A percentile compares a stretch with the other conserved stretches of the same genome.
These are phyloP conservation scores for Yamadazyma blattariae DNA, from an alignment of 1,139 yeast genomes.

Conservation along the genomic window DNA sequence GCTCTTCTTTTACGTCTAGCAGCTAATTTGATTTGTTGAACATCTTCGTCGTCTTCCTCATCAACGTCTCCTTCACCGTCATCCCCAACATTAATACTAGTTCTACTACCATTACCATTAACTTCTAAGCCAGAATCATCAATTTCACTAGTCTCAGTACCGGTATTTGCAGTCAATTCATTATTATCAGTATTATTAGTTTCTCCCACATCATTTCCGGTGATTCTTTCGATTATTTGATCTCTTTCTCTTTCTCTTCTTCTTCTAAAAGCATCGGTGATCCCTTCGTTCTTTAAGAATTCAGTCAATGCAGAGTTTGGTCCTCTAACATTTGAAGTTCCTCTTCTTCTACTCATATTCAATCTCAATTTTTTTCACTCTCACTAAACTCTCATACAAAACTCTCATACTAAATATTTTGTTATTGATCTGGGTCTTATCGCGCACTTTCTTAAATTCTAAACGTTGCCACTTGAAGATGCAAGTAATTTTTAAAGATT, in stretches of 20 bases:
- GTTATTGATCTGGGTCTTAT: not conserved
- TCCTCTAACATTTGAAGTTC: conserved; percentile 52
- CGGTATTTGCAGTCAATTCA: too few species aligned
- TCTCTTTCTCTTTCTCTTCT: conserved; percentile 37
- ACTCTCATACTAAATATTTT: too few species aligned
- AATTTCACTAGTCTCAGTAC: too few species aligned
- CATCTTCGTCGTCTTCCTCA: conserved; percentile 21
- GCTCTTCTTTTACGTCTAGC: conserved; percentile 34
- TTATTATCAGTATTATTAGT: not conserved
- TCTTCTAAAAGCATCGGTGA: conserved; percentile 74
- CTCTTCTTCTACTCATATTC: conserved; percentile 21
- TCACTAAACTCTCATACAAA: too few species aligned
- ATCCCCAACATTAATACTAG: not conserved
- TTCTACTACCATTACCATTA: conserved; percentile 10
- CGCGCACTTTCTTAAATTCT: not conserved
- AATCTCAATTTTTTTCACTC: not conserved
- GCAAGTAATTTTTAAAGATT: conserved; percentile 86
- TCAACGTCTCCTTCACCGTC: not conserved
- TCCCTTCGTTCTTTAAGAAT: conserved; percentile 77
- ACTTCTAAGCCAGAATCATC: conserved; percentile 18
- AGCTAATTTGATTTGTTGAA: conserved; percentile 38
- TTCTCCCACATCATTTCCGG: conserved; percentile 1
- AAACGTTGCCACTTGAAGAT: conserved; percentile 35
- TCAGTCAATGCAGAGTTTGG: conserved; percentile 81
- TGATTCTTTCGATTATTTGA: not conserved